Evolutionary conservation across 495 filamentous ascomycete genomes (phyloP).

Genomic region (Neurospora sp.): DNA sequence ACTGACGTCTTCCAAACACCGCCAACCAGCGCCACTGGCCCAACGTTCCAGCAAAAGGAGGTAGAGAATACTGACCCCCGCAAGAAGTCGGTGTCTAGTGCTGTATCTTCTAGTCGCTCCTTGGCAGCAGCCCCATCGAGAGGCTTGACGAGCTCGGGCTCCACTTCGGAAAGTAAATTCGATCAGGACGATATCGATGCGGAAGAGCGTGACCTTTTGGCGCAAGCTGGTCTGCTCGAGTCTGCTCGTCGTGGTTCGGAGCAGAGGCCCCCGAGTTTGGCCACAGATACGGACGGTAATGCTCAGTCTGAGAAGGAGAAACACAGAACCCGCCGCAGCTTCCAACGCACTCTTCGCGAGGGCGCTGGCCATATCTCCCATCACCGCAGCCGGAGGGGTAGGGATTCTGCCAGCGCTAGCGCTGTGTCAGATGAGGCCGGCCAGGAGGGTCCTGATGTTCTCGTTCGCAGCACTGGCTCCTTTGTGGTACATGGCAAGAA

Average conservation of each 20-base stretch:
- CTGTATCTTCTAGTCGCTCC: constrained; percentile 27
- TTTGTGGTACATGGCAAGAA: constrained; percentile 98
- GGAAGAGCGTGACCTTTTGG: constrained; percentile 39
- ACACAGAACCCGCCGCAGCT: constrained; percentile 67
- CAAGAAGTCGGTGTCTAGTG: constrained; percentile 34
- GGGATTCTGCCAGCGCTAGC: constrained; percentile 57
- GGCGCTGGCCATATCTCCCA: constrained; percentile 54
- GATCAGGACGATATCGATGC: constrained; percentile 35
- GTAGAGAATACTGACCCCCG: constrained; percentile 22
- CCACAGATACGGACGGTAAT: constrained; percentile 20
- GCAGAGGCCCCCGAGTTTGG: constrained; percentile 8
- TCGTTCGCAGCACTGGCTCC: constrained; percentile 69
- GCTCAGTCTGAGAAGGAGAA: constrained; percentile 31
- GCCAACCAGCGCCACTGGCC: constrained; percentile 32
- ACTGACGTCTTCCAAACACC: constrained; percentile 38
- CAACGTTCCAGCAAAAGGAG: constrained; percentile 37
- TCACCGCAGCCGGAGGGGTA: constrained; percentile 64
- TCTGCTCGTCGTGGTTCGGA: constrained; percentile 9
- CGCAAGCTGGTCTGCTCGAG: constrained; percentile 39
- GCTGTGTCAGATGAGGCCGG: constrained; percentile 50
- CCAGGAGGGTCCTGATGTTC: constrained; percentile 49
- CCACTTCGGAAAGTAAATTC: constrained; percentile 13
- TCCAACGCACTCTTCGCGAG: constrained; percentile 91
- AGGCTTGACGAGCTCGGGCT: constrained; percentile 11
- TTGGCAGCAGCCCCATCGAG: constrained; percentile 21